Percentiles rank a stretch among this genome's conserved stretches.
phyloP scores from a whole-genome alignment of 139 green algal species.

The Closterium sp. region DNA sequence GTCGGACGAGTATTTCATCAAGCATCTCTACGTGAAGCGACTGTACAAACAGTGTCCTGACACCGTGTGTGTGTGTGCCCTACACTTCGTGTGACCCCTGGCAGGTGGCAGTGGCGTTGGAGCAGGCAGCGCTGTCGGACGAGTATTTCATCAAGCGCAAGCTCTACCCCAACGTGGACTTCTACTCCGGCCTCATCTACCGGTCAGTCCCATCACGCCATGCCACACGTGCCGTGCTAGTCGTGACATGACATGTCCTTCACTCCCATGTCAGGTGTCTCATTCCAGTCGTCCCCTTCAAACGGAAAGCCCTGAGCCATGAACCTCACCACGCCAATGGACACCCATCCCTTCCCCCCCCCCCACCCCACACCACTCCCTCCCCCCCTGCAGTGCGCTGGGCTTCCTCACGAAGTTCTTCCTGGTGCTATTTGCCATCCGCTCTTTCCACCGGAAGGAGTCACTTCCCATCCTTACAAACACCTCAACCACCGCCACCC shows the following conservation, averaged over 20 bases:
- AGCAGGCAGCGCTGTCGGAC: conserved; percentile 72
- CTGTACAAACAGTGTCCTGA: too few species aligned
- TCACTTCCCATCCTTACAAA: too few species aligned
- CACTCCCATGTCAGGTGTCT: too few species aligned
- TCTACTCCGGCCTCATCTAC: conserved; percentile 83
- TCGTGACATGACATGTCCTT: neutral
- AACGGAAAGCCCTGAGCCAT: too few species aligned
- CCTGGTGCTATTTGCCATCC: conserved; percentile 97
- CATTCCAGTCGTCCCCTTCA: too few species aligned
- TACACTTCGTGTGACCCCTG: neutral
- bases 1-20: conserved; percentile 70
- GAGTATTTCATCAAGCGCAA: conserved; percentile 71
- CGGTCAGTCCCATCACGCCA: conserved; percentile 9
- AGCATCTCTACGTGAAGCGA: too few species aligned
- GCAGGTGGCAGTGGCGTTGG: conserved; percentile 66
- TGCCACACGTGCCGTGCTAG: neutral
- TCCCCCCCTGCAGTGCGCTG: conserved; percentile 64
- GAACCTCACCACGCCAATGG: too few species aligned
- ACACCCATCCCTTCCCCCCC: neutral
- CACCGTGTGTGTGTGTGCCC: too few species aligned
- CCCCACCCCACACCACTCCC: neutral
- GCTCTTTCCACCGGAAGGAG: conserved; percentile 99
- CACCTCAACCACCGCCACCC: too few species aligned
- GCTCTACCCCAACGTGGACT: conserved; percentile 99
- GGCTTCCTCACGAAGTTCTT: conserved; percentile 98